These are phyloP conservation scores for Xylaria venustula DNA, from an alignment of 495 filamentous ascomycete genomes.

Conservation along the genomic window DNA sequence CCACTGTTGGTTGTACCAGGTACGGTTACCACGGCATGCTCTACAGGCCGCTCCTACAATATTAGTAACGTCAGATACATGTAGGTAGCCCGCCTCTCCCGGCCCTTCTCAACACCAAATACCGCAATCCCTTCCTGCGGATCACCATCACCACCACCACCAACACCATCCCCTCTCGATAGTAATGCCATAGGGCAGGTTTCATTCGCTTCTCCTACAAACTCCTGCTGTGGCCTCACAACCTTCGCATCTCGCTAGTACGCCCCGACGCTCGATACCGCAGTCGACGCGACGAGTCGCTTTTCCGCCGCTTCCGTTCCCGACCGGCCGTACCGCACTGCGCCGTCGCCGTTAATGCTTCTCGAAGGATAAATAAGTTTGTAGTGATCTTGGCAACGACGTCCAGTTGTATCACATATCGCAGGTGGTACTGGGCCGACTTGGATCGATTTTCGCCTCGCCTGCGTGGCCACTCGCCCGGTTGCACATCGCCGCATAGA, in stretches of 20 bases:
- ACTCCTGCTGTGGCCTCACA: constrained; percentile 1
- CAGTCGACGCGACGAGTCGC: neutral
- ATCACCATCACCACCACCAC: neutral
- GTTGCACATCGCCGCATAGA: neutral
- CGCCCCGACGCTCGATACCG: neutral
- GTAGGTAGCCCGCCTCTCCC: constrained; percentile 6
- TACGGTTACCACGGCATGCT: no score
- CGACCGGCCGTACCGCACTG: neutral
- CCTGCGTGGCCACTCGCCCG: neutral
- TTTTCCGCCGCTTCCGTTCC: neutral
- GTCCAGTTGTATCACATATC: neutral
- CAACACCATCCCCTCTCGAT: neutral
- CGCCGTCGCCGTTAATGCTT: neutral
- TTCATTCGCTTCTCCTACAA: constrained; percentile 11
- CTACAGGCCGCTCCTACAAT: neutral
- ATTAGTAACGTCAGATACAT: neutral
- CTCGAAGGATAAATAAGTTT: neutral
- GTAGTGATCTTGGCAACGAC: neutral
- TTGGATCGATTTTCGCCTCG: neutral
- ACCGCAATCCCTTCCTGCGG: neutral
- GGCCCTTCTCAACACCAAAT: neutral
- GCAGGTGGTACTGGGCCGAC: neutral
- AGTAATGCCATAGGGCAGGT: constrained; percentile 7
- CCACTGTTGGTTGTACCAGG: neutral
- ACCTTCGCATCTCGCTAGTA: neutral